Base-by-base conservation (phyloP, 108 stramenopile species). In the Fragilaria crotonensis region DNA sequence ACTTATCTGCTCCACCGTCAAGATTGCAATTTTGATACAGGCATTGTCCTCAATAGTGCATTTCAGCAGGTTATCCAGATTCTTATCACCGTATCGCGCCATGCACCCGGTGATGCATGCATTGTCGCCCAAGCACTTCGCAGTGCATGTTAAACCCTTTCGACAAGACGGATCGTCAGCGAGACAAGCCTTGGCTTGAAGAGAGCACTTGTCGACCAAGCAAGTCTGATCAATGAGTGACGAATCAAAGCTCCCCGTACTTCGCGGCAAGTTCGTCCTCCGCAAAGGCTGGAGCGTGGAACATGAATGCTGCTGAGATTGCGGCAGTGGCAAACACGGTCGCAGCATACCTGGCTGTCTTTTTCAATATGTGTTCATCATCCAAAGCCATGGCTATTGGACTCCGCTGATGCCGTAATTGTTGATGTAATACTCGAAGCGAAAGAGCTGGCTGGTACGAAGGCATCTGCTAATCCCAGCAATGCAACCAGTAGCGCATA, bases 21-120 rank as follows among this genome's bases (percentile, higher is more conserved):
- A 96, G 25, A 94, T 94, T 25, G 97, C 95, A 21, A 98, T 89
- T 78, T 98, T 95, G 70, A 98, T 95, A 69, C 97, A 98, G 54
- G 94, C 90, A 63, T 98, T 66, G 45, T 96, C 93, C 67, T 98
- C 95, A 62, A 98, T 90, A 25, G 97, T 90, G 59, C 97, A 98
- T 51, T 93, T 89, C 28, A 98, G 72, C 30, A 96, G 63, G n/a
- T 90, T 75, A 62, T 98, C 94, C 26, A 98, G 75, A 52, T 93
- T 87, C 19, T 68, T 53, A 59, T 84, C 80, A n/a, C 97, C 97
- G 72, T 94, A 98, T 44, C 93, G 73, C 17, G 97, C 96, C 68
- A 98, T 94, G 73, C 97, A 98, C 3, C 95, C 95, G 11, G 97
- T 98, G 36, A 95, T 93, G 60, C 97, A 98, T 41, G 84, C 57